Percentiles rank a stretch among this genome's conserved stretches.
phyloP scores from a whole-genome alignment of 768 basidiomycete species.

The Hydnomerulius pinastri region DNA sequence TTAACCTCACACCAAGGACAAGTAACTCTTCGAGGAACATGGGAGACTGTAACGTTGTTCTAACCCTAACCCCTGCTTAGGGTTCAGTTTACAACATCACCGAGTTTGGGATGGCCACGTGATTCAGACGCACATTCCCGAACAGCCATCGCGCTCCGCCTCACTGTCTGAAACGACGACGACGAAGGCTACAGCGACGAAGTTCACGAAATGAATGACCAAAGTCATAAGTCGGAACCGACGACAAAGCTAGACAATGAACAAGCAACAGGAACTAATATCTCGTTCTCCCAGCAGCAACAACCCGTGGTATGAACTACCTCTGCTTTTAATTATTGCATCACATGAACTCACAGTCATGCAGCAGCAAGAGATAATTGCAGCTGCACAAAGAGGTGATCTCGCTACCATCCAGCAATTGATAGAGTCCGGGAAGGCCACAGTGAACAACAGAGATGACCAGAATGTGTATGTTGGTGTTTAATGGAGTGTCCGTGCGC shows the following conservation, averaged over 20 bases:
- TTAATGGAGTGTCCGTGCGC: not conserved
- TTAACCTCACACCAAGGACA: conserved; percentile 22
- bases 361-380: conserved; percentile 67
- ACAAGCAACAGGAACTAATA: conserved; percentile 30
- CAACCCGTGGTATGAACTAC: conserved; percentile 22
- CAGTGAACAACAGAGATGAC: conserved; percentile 77
- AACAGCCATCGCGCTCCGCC: conserved; percentile 7
- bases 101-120: conserved; percentile 12
- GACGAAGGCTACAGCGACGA: conserved; percentile 17
- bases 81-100: conserved; percentile 21
- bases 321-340: not conserved
- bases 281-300: conserved; percentile 22
- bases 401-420: conserved; percentile 61
- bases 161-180: no score
- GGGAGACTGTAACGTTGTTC: conserved; percentile 1
- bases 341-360: conserved; percentile 3
- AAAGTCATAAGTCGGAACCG: conserved; percentile 27
- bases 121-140: not conserved
- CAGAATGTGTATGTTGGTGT: conserved; percentile 67
- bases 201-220: conserved; percentile 32
- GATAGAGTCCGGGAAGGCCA: conserved; percentile 69
- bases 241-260: conserved; percentile 29
- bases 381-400: conserved; percentile 88
- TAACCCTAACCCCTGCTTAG: conserved; percentile 34
- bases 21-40: conserved; percentile 14